Percentiles rank a stretch among this genome's conserved stretches.
Evolutionary conservation across 192 early-diverging fungal species (phyloP).

Genomic region (Chytriomyces hyalinus): DNA sequence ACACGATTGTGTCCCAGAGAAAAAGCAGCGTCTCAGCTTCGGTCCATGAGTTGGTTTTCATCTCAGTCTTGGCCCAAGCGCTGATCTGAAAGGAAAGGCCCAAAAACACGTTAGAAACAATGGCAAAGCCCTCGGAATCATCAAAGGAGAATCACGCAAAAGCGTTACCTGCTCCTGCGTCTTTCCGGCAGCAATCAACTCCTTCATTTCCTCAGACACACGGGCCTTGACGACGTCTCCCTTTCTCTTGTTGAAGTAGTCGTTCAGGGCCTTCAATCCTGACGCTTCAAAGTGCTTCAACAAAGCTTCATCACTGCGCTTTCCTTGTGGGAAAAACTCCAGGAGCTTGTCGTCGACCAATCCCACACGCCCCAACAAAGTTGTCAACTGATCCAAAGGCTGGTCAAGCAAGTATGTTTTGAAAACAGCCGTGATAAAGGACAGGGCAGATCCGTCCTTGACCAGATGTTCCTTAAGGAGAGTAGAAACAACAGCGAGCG

Average conservation of each 20-base stretch:
- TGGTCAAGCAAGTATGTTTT: conserved; percentile 80
- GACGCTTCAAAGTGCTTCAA: conserved; percentile 91
- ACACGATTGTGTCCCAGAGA: conserved; percentile 83
- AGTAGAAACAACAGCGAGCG: conserved; percentile 73
- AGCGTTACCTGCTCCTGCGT: conserved; percentile 60
- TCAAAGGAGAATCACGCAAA: not conserved
- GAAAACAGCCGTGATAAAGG: conserved; percentile 84
- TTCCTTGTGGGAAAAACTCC: conserved; percentile 92
- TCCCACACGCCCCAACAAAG: conserved; percentile 69
- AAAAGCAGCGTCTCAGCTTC: conserved; percentile 79
- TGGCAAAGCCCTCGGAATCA: not conserved
- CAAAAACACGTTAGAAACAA: conserved; percentile 7
- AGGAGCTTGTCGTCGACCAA: conserved; percentile 72
- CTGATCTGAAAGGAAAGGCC: conserved; percentile 55
- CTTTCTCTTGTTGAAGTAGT: conserved; percentile 78
- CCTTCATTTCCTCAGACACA: conserved; percentile 51
- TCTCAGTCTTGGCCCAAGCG: conserved; percentile 67
- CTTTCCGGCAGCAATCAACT: conserved; percentile 66
- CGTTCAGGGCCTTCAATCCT: conserved; percentile 86
- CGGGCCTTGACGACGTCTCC: conserved; percentile 61
- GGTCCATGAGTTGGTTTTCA: conserved; percentile 70
- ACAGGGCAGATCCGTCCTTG: conserved; percentile 83
- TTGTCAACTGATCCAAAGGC: conserved; percentile 75
- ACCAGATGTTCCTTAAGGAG: conserved; percentile 94
- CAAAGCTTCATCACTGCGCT: conserved; percentile 86